Evolutionary conservation across 768 basidiomycete species (phyloP), one percentile per base, ranked within the genome.

Genomic region (Mycena haematopus): DNA sequence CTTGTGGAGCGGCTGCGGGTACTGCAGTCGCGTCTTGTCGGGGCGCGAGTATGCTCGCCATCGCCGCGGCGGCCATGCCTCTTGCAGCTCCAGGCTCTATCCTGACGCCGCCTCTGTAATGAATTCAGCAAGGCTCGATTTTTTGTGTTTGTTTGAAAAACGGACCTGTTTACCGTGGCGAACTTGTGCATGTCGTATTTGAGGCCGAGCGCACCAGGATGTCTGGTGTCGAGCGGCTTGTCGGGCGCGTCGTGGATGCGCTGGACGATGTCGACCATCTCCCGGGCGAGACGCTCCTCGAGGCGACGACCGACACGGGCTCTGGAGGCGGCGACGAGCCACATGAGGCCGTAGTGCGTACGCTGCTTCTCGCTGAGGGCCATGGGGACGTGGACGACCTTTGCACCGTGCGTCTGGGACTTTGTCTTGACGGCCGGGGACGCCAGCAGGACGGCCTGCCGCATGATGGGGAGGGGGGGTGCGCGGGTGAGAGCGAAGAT

Each of bases 291-390:
- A 62, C 94, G 78, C 69, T 90, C 86, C 65, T 87, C 86, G 8
- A 90, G 64, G 0, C 78, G 83, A 52, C 82, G 81, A 24, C 89
- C 90, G 0, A 81, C 72, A 44, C 82, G 81, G 58, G 75, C 77
- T 61, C 88, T 81, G 63, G 85, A 84, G 14, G 85, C 87, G 6
- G 86, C 77, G 47, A 93, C 66, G 17, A 97, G 87, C 84, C 90
- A 92, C 63, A 80, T 72, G 38, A 96, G 79, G 3, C 87, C 95
- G 51, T 78, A 82, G 35, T 85, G 82, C 47, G 86, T 84, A 36
- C 94, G 82, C 77, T 95, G 93, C 71, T 90, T 86, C 77, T 95
- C 93, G 55, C 81, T 87, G 59, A 97, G 79, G 1, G 93, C 86
- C 14, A 86, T 77, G 0, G 95, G 95, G 42, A 81, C 84, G 46